These are phyloP conservation scores for Fusarium incarnatum DNA, from an alignment of 2,329 filamentous ascomycete genomes.

Conservation along the genomic window DNA sequence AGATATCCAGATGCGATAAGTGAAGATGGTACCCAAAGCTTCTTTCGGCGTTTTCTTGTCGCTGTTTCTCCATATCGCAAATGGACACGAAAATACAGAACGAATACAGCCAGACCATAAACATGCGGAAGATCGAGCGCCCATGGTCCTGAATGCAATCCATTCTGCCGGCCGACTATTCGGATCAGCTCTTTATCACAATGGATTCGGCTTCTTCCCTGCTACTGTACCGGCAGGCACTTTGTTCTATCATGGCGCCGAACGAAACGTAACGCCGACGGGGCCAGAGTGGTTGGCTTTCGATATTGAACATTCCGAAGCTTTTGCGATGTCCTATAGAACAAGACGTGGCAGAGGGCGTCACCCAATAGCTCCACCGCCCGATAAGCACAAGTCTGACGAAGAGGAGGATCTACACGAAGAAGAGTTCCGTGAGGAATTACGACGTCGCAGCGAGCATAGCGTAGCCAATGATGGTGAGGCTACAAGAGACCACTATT, in stretches of 20 bases:
- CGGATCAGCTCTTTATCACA: constrained; percentile 78
- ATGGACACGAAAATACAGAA: constrained; percentile 1
- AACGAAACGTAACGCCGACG: constrained; percentile 57
- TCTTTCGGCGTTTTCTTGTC: constrained; percentile 24
- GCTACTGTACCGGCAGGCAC: constrained; percentile 73
- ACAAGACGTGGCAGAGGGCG: neutral
- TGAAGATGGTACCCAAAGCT: constrained; percentile 33
- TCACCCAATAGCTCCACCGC: neutral
- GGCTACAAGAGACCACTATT: neutral
- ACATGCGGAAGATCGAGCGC: constrained; percentile 63
- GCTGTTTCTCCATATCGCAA: constrained; percentile 13
- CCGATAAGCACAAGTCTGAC: neutral
- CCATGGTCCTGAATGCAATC: constrained; percentile 78
- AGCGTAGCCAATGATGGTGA: neutral
- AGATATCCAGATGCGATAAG: neutral
- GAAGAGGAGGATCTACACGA: neutral
- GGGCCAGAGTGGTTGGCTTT: constrained; percentile 80
- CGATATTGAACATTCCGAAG: constrained; percentile 77
- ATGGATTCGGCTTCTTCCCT: constrained; percentile 79
- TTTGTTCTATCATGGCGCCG: constrained; percentile 74
- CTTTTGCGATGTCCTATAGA: constrained; percentile 63
- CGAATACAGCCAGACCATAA: constrained; percentile 53
- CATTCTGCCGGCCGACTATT: constrained; percentile 80
- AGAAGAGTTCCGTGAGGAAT: constrained; percentile 16
- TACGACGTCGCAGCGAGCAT: constrained; percentile 11